Evolutionary conservation across 2,329 filamentous ascomycete species (phyloP), one percentile per base, ranked within the genome.

Genomic region (Ilyonectria sp.): DNA sequence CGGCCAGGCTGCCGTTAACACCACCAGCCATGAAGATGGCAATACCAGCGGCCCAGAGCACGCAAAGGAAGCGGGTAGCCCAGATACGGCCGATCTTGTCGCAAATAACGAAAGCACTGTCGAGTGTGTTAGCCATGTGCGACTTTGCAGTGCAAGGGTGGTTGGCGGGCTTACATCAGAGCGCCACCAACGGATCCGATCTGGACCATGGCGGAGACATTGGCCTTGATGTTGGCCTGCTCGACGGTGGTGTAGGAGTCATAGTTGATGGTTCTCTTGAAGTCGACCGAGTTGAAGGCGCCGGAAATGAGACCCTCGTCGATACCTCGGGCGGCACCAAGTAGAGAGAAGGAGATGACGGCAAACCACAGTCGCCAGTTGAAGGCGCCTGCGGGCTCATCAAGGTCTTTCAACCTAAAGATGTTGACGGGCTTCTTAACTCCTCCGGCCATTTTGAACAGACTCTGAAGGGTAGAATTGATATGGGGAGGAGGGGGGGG

Each of bases 281-380:
- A 93, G 58, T 90, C 84, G 69, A 86, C 83, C n/a, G 89, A 90
- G 76, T 89, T 88, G 79, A 93, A 90, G 15, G 91, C 91, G 1
- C 92, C 92, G 9, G 87, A 89, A 70, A 94, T 94, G 66, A 95
- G 85, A 67, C 93, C 93, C 80, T 95, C 93, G 70, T 95, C 93
- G n/a, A 94, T 84, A 73, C 93, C 93, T 65, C 93, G 88, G 46
- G 92, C 92, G 3, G 93, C 92, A 61, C 93, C 93, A 80, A 95
- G 89, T 40, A 95, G 86, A 54, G 90, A 91, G 70, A 94, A 94
- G 5, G 89, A 91, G 69, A 93, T 77, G 61, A 94, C 91, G 47
- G 92, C 90, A 79, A 93, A 93, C 91, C 92, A 94, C 68, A 95
- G 85, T 50, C 89, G 86, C 92, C 92, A 94, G 82, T 95, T 95